Base-by-base conservation (phyloP, 78 protist species). In the Ministeria vibrans region DNA sequence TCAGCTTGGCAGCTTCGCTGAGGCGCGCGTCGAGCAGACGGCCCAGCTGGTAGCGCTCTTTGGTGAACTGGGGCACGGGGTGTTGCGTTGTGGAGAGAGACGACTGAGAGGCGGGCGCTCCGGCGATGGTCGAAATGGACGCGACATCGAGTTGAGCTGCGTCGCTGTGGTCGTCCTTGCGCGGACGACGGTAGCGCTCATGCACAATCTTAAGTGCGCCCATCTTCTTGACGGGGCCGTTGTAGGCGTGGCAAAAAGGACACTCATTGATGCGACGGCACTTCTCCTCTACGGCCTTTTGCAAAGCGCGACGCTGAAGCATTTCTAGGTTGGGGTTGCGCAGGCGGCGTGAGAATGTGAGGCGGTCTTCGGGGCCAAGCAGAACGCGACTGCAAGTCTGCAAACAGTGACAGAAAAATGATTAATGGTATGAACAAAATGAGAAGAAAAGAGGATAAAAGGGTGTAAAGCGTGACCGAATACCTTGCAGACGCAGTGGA, bases 401-500 rank as follows among this genome's bases (percentile, higher is more conserved):
- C 70, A 15, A 41, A 9, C 43, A 5, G 41, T 11, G 41, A 39
- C 42, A 36, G 30, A 42, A 32, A 15, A 70, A 42, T 45, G 36
- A 15, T 1, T 0, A 6, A 6, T 1, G 5, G 7, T 11, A 38
- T 42, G 43, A 69, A n/a, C 63, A 53, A 1, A n/a, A n/a, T 7
- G n/a, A 53, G n/a, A 11, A 1, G n/a, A 7, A 20, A 11, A n/a
- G n/a, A 13, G 13, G 13, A 46, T 46, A 46, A 46, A 7, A 46
- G 13, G 28, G 13, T 46, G 28, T 46, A 46, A 46, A 7, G 55
- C 55, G 13, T 13, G 55, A 7, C 7, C 64, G 23, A 22, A 34
- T 41, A 66, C 86, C 82, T 95, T 96, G 89, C 99, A 97, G 36
- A 96, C 84, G 78, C 71, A 27, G 76, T 93, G 91, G 38, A 95